A percentile compares a stretch with the other conserved stretches of the same genome.
Evolutionary conservation across 2,329 filamentous ascomycete species (phyloP).

Genomic region (Stagonosporopsis chrysanthemi): DNA sequence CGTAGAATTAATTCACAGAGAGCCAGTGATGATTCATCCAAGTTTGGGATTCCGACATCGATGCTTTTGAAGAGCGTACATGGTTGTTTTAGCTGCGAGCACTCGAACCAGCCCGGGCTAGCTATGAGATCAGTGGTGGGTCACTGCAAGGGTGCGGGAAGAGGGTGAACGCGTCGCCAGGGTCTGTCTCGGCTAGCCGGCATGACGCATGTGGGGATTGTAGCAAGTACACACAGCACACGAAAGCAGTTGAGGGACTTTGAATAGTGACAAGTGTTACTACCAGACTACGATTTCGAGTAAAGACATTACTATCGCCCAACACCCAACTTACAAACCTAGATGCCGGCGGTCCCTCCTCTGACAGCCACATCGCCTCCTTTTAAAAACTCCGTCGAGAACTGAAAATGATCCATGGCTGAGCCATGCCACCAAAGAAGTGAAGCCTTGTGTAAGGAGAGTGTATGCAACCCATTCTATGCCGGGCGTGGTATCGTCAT

Average conservation of each 20-base stretch:
- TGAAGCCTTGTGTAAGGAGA: constrained; percentile 13
- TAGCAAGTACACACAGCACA: background rate
- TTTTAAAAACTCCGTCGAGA: constrained; percentile 10
- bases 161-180: background rate
- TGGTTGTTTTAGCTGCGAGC: background rate
- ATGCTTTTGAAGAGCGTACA: background rate
- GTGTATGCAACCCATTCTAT: constrained; percentile 20
- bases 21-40: constrained; percentile 9
- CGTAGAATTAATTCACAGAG: background rate
- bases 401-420: constrained; percentile 14
- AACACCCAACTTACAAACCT: constrained; percentile 11
- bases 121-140: constrained; percentile 8
- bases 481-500: constrained; percentile 9
- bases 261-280: constrained; percentile 6
- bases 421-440: constrained; percentile 15
- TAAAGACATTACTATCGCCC: constrained; percentile 13
- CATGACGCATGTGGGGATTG: background rate
- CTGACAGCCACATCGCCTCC: background rate
- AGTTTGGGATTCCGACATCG: too few species aligned
- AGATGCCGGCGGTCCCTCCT: background rate
- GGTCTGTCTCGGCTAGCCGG: background rate
- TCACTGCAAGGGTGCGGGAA: background rate
- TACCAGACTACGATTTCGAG: constrained; percentile 8
- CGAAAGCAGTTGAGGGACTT: background rate
- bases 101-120: background rate